Evolutionary conservation across 2,329 filamentous ascomycete species (phyloP).

Genomic region (Talaromyces pinophilus): DNA sequence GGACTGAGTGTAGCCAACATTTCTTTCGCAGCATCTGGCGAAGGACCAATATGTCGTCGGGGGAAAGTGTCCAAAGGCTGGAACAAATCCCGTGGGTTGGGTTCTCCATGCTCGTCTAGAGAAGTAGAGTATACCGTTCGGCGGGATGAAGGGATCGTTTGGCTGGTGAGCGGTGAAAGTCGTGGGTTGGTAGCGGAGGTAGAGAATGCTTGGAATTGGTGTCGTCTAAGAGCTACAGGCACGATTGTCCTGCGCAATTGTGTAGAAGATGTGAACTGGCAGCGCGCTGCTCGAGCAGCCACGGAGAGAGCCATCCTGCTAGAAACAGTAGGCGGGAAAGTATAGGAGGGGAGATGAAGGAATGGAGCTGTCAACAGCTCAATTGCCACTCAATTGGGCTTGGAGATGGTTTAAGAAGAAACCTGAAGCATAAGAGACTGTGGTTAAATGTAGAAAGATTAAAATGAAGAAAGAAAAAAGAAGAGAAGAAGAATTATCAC

Average conservation of each 20-base stretch:
- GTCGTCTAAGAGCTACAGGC: slow-evolving; percentile 10
- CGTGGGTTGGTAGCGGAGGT: slow-evolving; percentile 26
- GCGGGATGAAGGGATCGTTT: slow-evolving; percentile 28
- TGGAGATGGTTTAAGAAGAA: not conserved
- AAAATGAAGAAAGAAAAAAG: not conserved
- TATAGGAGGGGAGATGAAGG: not conserved
- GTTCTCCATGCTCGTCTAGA: slow-evolving; percentile 74
- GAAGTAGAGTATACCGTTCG: slow-evolving; percentile 79
- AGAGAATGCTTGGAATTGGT: slow-evolving; percentile 32
- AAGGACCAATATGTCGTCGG: slow-evolving; percentile 83
- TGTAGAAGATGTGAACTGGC: slow-evolving; percentile 11
- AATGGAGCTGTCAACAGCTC: slow-evolving; percentile 13
- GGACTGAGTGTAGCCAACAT: slow-evolving; percentile 83
- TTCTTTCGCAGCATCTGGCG: slow-evolving; percentile 64
- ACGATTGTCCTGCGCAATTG: slow-evolving; percentile 15
- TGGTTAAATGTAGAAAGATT: not conserved
- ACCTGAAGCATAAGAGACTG: slow-evolving; percentile 6
- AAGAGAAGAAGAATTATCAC: not conserved
- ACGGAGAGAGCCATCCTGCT: slow-evolving; percentile 22
- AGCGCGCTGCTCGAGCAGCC: slow-evolving; percentile 18
- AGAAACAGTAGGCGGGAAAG: slow-evolving; percentile 7
- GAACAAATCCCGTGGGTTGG: slow-evolving; percentile 44
- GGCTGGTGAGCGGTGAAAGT: slow-evolving; percentile 32
- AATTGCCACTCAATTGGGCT: slow-evolving; percentile 19
- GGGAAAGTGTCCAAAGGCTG: slow-evolving; percentile 64